Base-by-base conservation (phyloP, 306 rosid genomes). In the Sechiopsis laciniata region DNA sequence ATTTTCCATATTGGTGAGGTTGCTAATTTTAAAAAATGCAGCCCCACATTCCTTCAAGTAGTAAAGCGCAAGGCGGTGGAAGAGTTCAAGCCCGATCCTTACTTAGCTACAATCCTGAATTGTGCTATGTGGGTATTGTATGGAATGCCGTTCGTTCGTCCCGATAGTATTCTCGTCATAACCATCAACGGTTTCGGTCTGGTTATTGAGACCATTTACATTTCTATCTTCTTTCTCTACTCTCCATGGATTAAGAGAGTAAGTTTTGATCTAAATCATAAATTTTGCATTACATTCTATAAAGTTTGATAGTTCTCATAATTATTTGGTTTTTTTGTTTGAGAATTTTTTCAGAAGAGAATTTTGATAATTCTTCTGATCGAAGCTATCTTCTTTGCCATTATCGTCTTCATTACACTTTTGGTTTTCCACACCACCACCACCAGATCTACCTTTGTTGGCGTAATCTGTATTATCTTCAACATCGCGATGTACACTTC, bases 81-180 rank as follows among this genome's bases (percentile, higher is more conserved):
- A 78, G 91, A 87, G n/a, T 95, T 91, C 86, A 89, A 78, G 81
- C 84, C 97, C 12, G 95, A 91, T 83, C 96, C 96, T 0, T 91
- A 95, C 64, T 22, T 95, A 10, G 88, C 48, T 12, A 42, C 48
- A 9, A 42, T 42, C 11, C 11, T 42, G 11, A 42, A 42, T 42
- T 95, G 97, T 70, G 85, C 85, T 12, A 35, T 88, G 78, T 89
- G 99, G 96, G 0, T 80, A 9, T 79, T 90, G 72, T 94, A 89
- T 73, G 97, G 96, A 72, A 12, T 81, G 42, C 96, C 97, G 2
- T 71, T 80, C 7, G 91, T 91, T 22, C 89, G 63, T 55, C 56
- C 80, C 11, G 65, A 80, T 14, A 94, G 89, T 58, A 0, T 62
- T 37, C 97, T 94, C 54, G 95, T 94, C 62, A 2, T 88, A 55